phyloP scores from a whole-genome alignment of 805 yeast species.

The Lachancea kluyveri region DNA sequence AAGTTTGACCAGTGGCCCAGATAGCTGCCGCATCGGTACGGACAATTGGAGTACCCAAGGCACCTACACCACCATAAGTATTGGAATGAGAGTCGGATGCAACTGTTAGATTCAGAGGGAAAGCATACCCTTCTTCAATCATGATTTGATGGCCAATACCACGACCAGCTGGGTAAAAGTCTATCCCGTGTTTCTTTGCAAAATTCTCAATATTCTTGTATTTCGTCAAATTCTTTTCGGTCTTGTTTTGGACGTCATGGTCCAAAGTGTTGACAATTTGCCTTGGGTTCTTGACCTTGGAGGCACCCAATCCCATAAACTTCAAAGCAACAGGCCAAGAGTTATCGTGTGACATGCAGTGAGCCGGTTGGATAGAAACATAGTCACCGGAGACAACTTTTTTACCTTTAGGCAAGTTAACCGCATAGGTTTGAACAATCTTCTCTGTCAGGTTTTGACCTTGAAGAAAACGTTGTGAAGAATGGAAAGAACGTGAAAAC shows the following conservation, averaged over 20 bases:
- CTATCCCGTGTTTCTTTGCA: slow-evolving; percentile 86
- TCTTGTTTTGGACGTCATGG: slow-evolving; percentile 94
- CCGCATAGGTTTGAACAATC: slow-evolving; percentile 89
- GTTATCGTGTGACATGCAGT: slow-evolving; percentile 99
- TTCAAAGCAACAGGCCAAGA: slow-evolving; percentile 99
- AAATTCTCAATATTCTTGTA: slow-evolving; percentile 84
- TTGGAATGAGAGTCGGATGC: slow-evolving; percentile 98
- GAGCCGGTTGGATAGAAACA: slow-evolving; percentile 90
- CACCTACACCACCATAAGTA: slow-evolving; percentile 95
- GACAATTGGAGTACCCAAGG: slow-evolving; percentile 95
- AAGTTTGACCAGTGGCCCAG: slow-evolving; percentile 99
- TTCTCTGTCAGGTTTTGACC: slow-evolving; percentile 89
- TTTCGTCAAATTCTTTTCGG: slow-evolving; percentile 82
- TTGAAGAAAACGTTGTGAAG: slow-evolving; percentile 13
- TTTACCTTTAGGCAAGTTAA: slow-evolving; percentile 72
- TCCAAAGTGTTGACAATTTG: slow-evolving; percentile 96
- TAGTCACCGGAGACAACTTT: slow-evolving; percentile 85
- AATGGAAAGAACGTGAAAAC: slow-evolving; percentile 19
- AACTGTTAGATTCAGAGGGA: slow-evolving; percentile 86
- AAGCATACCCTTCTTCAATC: slow-evolving; percentile 98
- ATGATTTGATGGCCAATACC: slow-evolving; percentile 99
- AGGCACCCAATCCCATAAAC: slow-evolving; percentile 92
- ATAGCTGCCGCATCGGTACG: slow-evolving; percentile 98
- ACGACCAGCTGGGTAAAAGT: slow-evolving; percentile 97
- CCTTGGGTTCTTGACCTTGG: slow-evolving; percentile 69